Evolutionary conservation across 2,329 filamentous ascomycete genomes (phyloP), one percentile per base, ranked within the genome.

Genomic region (Ascochyta clinopodiicola): DNA sequence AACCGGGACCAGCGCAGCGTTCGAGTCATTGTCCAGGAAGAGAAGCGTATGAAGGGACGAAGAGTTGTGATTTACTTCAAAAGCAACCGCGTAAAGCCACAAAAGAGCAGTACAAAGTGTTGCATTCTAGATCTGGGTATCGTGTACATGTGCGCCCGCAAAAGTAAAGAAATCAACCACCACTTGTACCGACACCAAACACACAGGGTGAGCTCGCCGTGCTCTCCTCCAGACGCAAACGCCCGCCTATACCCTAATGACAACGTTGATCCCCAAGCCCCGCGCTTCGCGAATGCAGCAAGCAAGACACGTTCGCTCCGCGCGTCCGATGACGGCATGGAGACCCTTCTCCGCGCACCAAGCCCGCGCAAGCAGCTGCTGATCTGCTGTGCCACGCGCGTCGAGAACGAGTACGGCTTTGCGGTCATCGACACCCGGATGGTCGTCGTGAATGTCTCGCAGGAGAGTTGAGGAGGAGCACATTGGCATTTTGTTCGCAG

Each of bases 251-350:
- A 79, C 67, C 50, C 78, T 65, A 17, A 81, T 82, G n/a, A 91
- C 81, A 24, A 91, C 83, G 62, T 83, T 84, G 79, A 90, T 87
- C 2, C 85, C 87, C 54, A 92, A 71, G 3, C 87, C 89, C 5
- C 86, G 86, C 0, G 89, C 89, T 77, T 94, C 89, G 17, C 90
- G 82, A 38, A 94, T 84, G 36, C 88, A 88, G 73, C 90, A 94
- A 3, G 84, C 84, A 32, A 93, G 74, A 69, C 90, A 94, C 0
- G 88, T 89, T 57, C 88, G 81, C 61, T 85, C 84, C 35, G 82
- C 80, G 46, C 88, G 81, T 57, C 87, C 90, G 59, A 93, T 81
- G 17, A 93, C 71, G 21, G 90, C 89, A 70, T 92, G 89, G 81
- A 87, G 88, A 2, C 90, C 90, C 62, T 83, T 86, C 68, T 90